Percentiles rank a stretch among this genome's conserved stretches.
Evolutionary conservation across 768 basidiomycete genomes (phyloP).

Genomic region (Coprinopsis sp.): DNA sequence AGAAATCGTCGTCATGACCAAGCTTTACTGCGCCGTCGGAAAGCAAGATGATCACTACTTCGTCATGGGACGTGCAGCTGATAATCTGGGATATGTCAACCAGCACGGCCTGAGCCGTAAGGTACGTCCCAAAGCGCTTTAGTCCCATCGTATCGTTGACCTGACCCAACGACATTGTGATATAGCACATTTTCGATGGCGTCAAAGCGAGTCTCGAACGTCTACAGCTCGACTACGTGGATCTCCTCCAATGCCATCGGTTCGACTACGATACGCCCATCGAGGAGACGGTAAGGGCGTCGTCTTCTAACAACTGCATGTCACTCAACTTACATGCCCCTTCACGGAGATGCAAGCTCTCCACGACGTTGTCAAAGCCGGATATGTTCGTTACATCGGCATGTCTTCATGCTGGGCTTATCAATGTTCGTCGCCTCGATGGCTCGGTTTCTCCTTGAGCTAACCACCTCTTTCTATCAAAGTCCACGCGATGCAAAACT

Average conservation of each 20-base stretch:
- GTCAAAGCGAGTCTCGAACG: slow-evolving; percentile 59
- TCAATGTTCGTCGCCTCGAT: slow-evolving; percentile 37
- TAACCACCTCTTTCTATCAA: neutral
- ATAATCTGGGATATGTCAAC: slow-evolving; percentile 51
- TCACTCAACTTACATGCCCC: neutral
- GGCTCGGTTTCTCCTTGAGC: neutral
- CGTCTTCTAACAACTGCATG: neutral
- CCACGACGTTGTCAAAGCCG: slow-evolving; percentile 61
- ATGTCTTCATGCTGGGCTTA: slow-evolving; percentile 54
- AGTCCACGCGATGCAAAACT: slow-evolving; percentile 57
- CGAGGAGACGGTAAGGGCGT: slow-evolving; percentile 41
- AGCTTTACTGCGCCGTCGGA: slow-evolving; percentile 36
- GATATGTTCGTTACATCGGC: slow-evolving; percentile 57
- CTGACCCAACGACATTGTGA: neutral
- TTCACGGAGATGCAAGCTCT: slow-evolving; percentile 57
- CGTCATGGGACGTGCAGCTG: slow-evolving; percentile 19
- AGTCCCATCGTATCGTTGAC: slow-evolving; percentile 12
- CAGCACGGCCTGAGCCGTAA: slow-evolving; percentile 41
- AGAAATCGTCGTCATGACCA: slow-evolving; percentile 75
- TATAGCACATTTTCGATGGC: slow-evolving; percentile 67
- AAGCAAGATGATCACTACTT: slow-evolving; percentile 16
- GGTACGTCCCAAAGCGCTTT: slow-evolving; percentile 11
- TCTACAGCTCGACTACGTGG: slow-evolving; percentile 72
- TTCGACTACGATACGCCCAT: slow-evolving; percentile 57
- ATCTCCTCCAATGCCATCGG: slow-evolving; percentile 68